phyloP scores from a whole-genome alignment of 2,329 filamentous ascomycete genomes.

The Blastomyces parvus region DNA sequence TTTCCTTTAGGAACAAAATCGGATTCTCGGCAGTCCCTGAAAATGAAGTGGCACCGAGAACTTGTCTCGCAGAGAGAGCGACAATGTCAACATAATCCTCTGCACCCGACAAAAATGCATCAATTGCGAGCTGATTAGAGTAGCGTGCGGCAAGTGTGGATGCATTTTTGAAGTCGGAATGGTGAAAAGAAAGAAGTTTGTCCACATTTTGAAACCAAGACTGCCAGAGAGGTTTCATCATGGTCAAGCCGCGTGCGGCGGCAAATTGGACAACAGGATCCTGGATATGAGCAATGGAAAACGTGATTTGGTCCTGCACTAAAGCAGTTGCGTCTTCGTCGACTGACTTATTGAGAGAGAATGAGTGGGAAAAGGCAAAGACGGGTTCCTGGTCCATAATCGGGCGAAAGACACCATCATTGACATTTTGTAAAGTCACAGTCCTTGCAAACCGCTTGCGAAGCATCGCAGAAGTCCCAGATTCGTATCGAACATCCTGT shows the following conservation, averaged over 20 bases:
- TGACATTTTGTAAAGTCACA: constrained; percentile 55
- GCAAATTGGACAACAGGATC: constrained; percentile 73
- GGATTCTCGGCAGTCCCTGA: constrained; percentile 61
- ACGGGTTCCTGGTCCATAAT: constrained; percentile 73
- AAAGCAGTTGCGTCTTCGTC: constrained; percentile 19
- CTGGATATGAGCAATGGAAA: constrained; percentile 69
- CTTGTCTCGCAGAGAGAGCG: constrained; percentile 67
- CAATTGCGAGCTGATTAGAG: constrained; percentile 57
- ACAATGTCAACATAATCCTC: constrained; percentile 69
- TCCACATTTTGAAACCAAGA: constrained; percentile 58
- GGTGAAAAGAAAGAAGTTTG: constrained; percentile 65
- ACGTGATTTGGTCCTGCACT: constrained; percentile 49
- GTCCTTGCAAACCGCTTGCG: constrained; percentile 60
- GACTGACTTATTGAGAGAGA: constrained; percentile 40
- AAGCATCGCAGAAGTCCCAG: constrained; percentile 56
- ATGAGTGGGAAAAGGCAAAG: constrained; percentile 65
- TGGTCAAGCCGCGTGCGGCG: constrained; percentile 62
- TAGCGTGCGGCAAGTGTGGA: constrained; percentile 59
- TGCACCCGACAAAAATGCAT: constrained; percentile 65
- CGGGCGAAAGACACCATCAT: constrained; percentile 56
- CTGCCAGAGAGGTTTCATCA: constrained; percentile 71
- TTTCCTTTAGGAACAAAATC: constrained; percentile 74
- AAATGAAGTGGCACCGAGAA: constrained; percentile 68
- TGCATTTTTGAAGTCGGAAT: constrained; percentile 60
- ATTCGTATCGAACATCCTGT: constrained; percentile 54